Conservation (phyloP, 495 filamentous ascomycete species). For the Penicillium canescens region DNA sequence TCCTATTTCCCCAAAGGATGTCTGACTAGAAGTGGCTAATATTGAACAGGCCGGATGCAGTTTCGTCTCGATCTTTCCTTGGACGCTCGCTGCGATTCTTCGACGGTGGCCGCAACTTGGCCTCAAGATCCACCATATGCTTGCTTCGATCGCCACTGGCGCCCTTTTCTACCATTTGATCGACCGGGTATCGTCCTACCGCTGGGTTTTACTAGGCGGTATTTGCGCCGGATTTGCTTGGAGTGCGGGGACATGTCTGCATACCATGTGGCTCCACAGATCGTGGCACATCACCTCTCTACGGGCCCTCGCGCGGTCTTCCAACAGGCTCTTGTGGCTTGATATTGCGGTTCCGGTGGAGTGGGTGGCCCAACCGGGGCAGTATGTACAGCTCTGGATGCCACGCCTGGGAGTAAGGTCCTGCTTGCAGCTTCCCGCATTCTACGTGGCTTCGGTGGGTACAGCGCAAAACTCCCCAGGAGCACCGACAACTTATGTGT, state of each 20-base stretch:
- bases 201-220: slow-evolving; percentile 7
- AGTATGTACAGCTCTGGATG: slow-evolving; percentile 12
- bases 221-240: not conserved
- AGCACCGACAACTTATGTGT: not conserved
- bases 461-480: not conserved
- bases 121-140: slow-evolving; percentile 3
- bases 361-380: slow-evolving; percentile 1
- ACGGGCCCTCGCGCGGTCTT: not conserved
- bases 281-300: not conserved
- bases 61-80: slow-evolving; percentile 6
- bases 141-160: not conserved
- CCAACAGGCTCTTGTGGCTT: slow-evolving; percentile 1
- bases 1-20: not conserved
- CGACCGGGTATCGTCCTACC: not conserved
- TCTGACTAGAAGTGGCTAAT: not conserved
- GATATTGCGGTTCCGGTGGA: not conserved
- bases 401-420: slow-evolving; percentile 1
- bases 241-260: not conserved
- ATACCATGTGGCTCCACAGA: slow-evolving; percentile 4
- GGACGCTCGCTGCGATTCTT: slow-evolving; percentile 5
- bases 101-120: slow-evolving; percentile 1
- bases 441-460: slow-evolving; percentile 6
- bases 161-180: slow-evolving; percentile 6
- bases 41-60: slow-evolving; percentile 2
- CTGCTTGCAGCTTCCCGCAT: slow-evolving; percentile 3